Percentiles rank a stretch among this genome's conserved stretches.
phyloP scores from a whole-genome alignment of 1,139 yeast species.

The Pichia sp. region DNA sequence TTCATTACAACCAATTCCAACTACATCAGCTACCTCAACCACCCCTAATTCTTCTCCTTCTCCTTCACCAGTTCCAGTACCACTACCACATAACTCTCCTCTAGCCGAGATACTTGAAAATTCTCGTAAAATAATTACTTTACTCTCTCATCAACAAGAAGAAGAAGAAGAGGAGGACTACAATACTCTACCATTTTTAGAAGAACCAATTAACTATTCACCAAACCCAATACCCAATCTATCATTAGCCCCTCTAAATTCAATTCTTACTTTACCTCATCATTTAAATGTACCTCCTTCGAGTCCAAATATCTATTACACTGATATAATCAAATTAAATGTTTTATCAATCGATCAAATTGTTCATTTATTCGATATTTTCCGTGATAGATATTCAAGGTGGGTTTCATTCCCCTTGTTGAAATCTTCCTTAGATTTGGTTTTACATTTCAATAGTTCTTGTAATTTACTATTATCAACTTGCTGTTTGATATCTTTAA shows the following conservation, averaged over 20 bases:
- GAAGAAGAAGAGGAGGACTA: neutral
- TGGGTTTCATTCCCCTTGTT: slow-evolving; percentile 71
- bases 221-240: neutral
- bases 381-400: slow-evolving; percentile 61
- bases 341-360: slow-evolving; percentile 47
- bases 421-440: slow-evolving; percentile 41
- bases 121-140: neutral
- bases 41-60: slow-evolving; percentile 6
- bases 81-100: neutral
- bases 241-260: neutral
- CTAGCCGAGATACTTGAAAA: neutral
- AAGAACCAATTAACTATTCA: neutral
- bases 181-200: neutral
- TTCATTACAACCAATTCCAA: slow-evolving; percentile 33
- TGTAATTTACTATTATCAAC: slow-evolving; percentile 61
- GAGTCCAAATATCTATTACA: neutral
- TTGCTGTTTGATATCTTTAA: slow-evolving; percentile 54
- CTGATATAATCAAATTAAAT: slow-evolving; percentile 42
- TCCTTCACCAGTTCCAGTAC: slow-evolving; percentile 3
- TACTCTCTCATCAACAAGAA: neutral
- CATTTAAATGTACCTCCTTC: neutral
- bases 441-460: slow-evolving; percentile 43
- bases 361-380: slow-evolving; percentile 44
- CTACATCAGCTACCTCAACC: slow-evolving; percentile 8
- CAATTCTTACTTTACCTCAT: neutral